Evolutionary conservation across 305 asterid genomes (phyloP), one percentile per base, ranked within the genome.

Genomic region (Ruellia speciosa): DNA sequence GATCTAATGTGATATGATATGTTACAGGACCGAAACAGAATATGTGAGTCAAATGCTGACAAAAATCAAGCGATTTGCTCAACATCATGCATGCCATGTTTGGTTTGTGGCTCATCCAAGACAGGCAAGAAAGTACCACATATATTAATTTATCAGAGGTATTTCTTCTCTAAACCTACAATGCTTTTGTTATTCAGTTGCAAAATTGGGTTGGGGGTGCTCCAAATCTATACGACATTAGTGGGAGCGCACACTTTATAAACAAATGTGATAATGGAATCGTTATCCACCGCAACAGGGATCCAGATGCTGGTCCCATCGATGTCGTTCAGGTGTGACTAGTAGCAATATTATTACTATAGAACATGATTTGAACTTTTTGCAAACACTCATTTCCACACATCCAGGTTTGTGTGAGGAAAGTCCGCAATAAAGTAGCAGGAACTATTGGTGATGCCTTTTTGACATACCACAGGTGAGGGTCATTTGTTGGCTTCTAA

Each of bases 101-200:
- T 92, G 96, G 99, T 92, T 92, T 72, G 96, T 92, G 41, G 99
- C 95, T 70, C 99, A 92, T 78, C 96, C 99, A 19, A 81, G 94
- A 79, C 99, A 92, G 94, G 96, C 87, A 60, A 41, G 39, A 72
- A 54, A 46, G 59, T 43, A 4, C 31, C 31, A 24, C 4, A 24
- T 24, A n/a, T n/a, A n/a, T n/a, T n/a, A n/a, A n/a, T 24, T 24
- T 24, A 24, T 24, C 31, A 10, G 17, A 14, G 35, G 54, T 45
- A 31, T 54, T 58, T 28, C 31, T 48, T 17, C 55, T 54, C 35
- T 73, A 58, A 77, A 66, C 54, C 47, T 6, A 45, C 49, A 28
- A 9, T 19, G 13, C 63, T 48, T 64, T 39, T 67, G 40, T 60
- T 66, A 41, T 12, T 50, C 65, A 90, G 98, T 72, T 92, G 80